Percentiles rank a stretch among this genome's conserved stretches.
Conservation (phyloP, 2,329 filamentous ascomycete genomes). For the Malbranchea zuffiana region DNA sequence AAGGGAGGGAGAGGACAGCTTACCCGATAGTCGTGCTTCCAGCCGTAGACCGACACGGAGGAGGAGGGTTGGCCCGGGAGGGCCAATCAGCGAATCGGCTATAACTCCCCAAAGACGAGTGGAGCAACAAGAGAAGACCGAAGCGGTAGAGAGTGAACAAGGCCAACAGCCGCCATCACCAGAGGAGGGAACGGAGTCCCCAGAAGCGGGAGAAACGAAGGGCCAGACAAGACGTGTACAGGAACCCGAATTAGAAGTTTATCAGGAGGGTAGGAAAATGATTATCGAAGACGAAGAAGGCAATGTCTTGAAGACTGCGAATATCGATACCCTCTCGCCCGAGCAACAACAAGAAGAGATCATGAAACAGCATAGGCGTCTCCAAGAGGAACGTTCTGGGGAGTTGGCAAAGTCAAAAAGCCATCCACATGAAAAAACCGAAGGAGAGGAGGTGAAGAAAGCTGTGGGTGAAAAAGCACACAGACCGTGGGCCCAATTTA, state of each 20-base stretch:
- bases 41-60: constrained; percentile 44
- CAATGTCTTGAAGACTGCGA: constrained; percentile 63
- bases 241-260: constrained; percentile 52
- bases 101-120: constrained; percentile 55
- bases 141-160: constrained; percentile 14
- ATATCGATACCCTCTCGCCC: constrained; percentile 37
- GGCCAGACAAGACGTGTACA: background rate
- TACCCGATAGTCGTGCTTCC: constrained; percentile 45
- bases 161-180: constrained; percentile 15
- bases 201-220: constrained; percentile 22
- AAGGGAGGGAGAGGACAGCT: constrained; percentile 58
- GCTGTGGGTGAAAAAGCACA: constrained; percentile 34
- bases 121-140: constrained; percentile 18
- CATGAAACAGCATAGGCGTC: constrained; percentile 36
- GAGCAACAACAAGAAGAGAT: constrained; percentile 53
- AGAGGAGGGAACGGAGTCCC: constrained; percentile 10
- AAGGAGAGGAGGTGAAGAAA: constrained; percentile 34
- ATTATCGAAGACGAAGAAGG: constrained; percentile 79
- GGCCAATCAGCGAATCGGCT: constrained; percentile 79
- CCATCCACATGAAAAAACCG: constrained; percentile 33
- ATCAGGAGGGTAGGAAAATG: constrained; percentile 67
- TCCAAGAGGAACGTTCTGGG: constrained; percentile 43
- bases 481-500: constrained; percentile 33
- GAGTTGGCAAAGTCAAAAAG: constrained; percentile 38
- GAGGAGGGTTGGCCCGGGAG: constrained; percentile 62